Base-by-base conservation (phyloP, 1,139 yeast species). In the Citeromyces hawaiiensis region DNA sequence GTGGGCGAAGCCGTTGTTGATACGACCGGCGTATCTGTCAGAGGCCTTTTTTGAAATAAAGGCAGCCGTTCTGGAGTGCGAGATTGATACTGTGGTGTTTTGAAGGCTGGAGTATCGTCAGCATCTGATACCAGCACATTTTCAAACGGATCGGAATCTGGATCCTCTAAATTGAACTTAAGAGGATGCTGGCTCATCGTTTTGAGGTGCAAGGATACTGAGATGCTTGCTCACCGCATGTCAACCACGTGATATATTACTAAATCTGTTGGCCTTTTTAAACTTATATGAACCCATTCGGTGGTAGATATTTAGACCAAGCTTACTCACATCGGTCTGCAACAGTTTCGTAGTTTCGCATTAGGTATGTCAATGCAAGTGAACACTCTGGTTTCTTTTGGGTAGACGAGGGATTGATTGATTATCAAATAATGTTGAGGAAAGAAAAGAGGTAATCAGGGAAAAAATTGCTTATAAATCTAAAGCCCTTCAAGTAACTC, bases 1-100 rank as follows among this genome's bases (percentile, higher is more conserved):
- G 19, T 60, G 59, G 55, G 86, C 1, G 83, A 74, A 1, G 72
- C 63, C 44, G 63, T 59, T 10, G 66, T 59, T 32, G 82, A 75
- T 4, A 70, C 73, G 2, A 76, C 66, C 0, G 88, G 88, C 0
- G 88, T 80, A 52, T 80, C 88, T 36, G 80, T 76, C 42, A 76
- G 59, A 0, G 88, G 87, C 37, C 86, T 62, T 54, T 72, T 76
- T 52, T 79, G 75, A 55, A 80, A 80, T 42, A 64, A 77, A 0
- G 85, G 83, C 37, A 72, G 58, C 3, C 13, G 35, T 18, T 36
- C 37, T 19, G 35, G 18, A n/a, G 25, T 5, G 18, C 23, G 23
- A 11, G 23, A n/a, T 25, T 19, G 21, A 15, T 37, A 39, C 30
- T 35, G 27, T 6, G 43, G 43, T 11, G 32, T 19, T 25, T 41